These are phyloP conservation scores for Wickerhamiella brachini DNA, from an alignment of 805 yeast genomes.

Conservation along the genomic window DNA sequence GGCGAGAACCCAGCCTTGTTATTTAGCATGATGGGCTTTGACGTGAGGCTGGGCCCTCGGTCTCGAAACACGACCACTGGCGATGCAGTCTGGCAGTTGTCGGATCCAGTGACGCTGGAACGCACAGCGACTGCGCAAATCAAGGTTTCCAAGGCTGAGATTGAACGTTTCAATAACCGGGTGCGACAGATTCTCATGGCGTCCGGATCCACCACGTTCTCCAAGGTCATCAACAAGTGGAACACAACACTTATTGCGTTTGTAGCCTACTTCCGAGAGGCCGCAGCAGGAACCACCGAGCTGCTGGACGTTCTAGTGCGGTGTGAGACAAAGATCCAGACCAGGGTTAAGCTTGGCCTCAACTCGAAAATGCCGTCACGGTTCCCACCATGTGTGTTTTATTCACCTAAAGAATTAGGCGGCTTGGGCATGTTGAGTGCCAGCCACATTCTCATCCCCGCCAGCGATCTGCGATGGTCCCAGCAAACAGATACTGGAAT, in stretches of 20 bases:
- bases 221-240: conserved; percentile 92
- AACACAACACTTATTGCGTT: conserved; percentile 78
- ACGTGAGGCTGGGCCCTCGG: conserved; percentile 75
- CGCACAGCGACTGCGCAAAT: conserved; percentile 79
- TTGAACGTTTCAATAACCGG: conserved; percentile 66
- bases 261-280: conserved; percentile 86
- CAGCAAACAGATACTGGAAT: conserved; percentile 89
- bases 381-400: conserved; percentile 97
- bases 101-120: conserved; percentile 58
- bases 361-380: conserved; percentile 98
- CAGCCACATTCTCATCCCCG: conserved; percentile 87
- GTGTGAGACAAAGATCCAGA: conserved; percentile 86
- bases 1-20: conserved; percentile 78
- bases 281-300: conserved; percentile 68
- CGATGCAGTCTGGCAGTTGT: conserved; percentile 89
- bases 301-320: conserved; percentile 73
- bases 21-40: conserved; percentile 91
- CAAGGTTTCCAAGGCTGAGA: conserved; percentile 69
- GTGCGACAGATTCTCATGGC: conserved; percentile 87
- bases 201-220: conserved; percentile 89
- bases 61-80: conserved; percentile 14
- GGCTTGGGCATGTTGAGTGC: conserved; percentile 98
- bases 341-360: conserved; percentile 83
- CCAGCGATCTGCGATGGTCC: conserved; percentile 84
- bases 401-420: conserved; percentile 93